A percentile compares a stretch with the other conserved stretches of the same genome.
phyloP scores from a whole-genome alignment of 2,329 filamentous ascomycete species.

The Corynespora cassiicola region DNA sequence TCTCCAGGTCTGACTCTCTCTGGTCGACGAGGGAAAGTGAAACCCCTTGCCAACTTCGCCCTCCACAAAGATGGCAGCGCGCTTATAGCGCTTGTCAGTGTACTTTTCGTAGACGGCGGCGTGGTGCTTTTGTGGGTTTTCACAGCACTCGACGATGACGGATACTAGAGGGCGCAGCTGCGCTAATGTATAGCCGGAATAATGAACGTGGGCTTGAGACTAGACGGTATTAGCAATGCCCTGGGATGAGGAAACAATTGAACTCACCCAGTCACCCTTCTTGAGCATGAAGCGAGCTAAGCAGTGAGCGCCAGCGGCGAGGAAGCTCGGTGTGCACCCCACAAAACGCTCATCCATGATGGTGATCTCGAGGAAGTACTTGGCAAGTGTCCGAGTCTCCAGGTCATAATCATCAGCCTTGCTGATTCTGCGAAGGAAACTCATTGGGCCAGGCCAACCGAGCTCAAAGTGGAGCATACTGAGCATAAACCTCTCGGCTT shows the following conservation, averaged over 20 bases:
- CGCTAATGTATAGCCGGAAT: slow-evolving; percentile 88
- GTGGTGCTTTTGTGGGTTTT: slow-evolving; percentile 81
- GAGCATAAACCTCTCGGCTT: slow-evolving; percentile 98
- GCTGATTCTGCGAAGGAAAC: slow-evolving; percentile 94
- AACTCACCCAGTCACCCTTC: slow-evolving; percentile 90
- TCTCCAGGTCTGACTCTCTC: slow-evolving; percentile 44
- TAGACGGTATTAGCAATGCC: slow-evolving; percentile 56
- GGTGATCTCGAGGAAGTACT: slow-evolving; percentile 96
- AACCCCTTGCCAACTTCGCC: slow-evolving; percentile 71
- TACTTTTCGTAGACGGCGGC: slow-evolving; percentile 91
- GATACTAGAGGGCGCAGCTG: slow-evolving; percentile 81
- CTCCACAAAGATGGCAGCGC: slow-evolving; percentile 81
- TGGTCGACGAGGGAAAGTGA: slow-evolving; percentile 51
- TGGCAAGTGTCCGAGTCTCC: slow-evolving; percentile 92
- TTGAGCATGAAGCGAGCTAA: slow-evolving; percentile 85
- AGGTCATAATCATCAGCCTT: slow-evolving; percentile 98
- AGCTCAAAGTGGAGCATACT: slow-evolving; percentile 95
- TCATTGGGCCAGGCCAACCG: slow-evolving; percentile 99
- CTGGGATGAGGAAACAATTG: neutral
- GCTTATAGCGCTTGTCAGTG: slow-evolving; percentile 83
- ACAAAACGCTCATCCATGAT: slow-evolving; percentile 99
- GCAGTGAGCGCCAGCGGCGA: slow-evolving; percentile 91
- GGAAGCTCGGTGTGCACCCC: slow-evolving; percentile 85
- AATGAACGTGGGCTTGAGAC: slow-evolving; percentile 85
- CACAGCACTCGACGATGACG: slow-evolving; percentile 87